These are phyloP conservation scores for Bipolaris victoriae DNA, from an alignment of 2,329 filamentous ascomycete genomes.

Conservation along the genomic window DNA sequence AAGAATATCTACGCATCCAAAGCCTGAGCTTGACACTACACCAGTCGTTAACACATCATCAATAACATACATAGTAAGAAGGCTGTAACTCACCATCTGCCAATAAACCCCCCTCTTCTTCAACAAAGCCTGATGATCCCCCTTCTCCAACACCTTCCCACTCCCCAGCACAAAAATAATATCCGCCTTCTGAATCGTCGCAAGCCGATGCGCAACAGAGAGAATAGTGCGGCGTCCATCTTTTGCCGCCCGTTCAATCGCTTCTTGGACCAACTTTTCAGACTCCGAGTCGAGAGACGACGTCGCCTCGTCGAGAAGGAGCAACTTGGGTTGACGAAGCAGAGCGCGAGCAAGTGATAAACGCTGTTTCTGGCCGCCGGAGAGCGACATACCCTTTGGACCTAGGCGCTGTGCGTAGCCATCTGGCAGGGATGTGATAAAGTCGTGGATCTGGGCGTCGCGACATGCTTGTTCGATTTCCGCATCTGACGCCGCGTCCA, in stretches of 20 bases:
- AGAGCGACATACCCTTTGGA: slow-evolving; percentile 43
- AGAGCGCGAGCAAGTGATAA: slow-evolving; percentile 44
- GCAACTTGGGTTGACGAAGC: slow-evolving; percentile 38
- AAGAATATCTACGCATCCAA: slow-evolving; percentile 35
- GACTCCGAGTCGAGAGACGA: slow-evolving; percentile 42
- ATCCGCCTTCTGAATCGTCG: slow-evolving; percentile 49
- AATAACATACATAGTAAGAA: background rate
- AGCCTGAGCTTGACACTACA: slow-evolving; percentile 48
- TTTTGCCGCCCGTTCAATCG: slow-evolving; percentile 42
- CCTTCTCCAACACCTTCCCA: slow-evolving; percentile 43
- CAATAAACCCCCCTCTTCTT: slow-evolving; percentile 43
- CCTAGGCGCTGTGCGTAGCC: slow-evolving; percentile 46
- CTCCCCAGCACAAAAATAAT: slow-evolving; percentile 47
- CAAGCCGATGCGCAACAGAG: slow-evolving; percentile 47
- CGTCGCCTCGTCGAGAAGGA: slow-evolving; percentile 48
- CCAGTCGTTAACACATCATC: background rate
- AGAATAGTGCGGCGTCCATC: slow-evolving; percentile 39
- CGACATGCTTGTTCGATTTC: slow-evolving; percentile 42
- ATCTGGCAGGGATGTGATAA: slow-evolving; percentile 45
- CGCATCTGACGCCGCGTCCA: slow-evolving; percentile 36
- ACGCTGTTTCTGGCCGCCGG: slow-evolving; percentile 47
- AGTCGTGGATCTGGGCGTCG: slow-evolving; percentile 50
- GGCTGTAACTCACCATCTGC: slow-evolving; percentile 39
- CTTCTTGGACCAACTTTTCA: slow-evolving; percentile 45
- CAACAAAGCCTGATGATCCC: slow-evolving; percentile 39